Evolutionary conservation across 176 grass and related monocot genomes (phyloP).

Genomic region (Cenchrus purpureus): DNA sequence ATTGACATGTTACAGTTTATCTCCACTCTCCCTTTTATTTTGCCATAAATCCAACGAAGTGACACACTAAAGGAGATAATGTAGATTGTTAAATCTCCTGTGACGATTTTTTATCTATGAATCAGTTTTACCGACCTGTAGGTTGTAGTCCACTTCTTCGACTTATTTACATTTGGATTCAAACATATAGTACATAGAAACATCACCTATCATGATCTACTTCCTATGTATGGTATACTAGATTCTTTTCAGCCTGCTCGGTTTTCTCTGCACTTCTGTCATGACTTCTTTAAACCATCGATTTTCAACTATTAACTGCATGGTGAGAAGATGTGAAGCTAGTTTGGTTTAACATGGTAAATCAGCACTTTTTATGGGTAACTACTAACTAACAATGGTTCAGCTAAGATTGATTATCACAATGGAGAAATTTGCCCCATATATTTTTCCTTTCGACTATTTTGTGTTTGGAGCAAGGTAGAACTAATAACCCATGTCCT

Average conservation of each 20-base stretch:
- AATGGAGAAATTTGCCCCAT: background rate
- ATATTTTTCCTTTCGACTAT: slow-evolving; percentile 2
- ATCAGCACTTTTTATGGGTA: background rate
- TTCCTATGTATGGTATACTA: background rate
- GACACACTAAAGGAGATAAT: background rate
- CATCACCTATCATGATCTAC: background rate
- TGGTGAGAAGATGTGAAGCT: background rate
- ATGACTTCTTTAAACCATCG: background rate
- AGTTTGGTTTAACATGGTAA: background rate
- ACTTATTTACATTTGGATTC: slow-evolving; percentile 31
- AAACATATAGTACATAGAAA: slow-evolving; percentile 11
- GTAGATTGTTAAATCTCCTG: background rate
- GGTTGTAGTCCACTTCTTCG: background rate
- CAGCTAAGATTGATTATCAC: background rate
- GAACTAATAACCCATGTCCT: slow-evolving; percentile 30
- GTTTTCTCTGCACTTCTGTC: background rate
- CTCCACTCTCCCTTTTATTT: slow-evolving; percentile 1
- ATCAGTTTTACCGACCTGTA: background rate
- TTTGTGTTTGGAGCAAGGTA: slow-evolving; percentile 5
- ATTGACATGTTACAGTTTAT: background rate
- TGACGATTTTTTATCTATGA: slow-evolving; percentile 2
- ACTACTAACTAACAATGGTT: background rate
- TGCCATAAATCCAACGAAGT: background rate
- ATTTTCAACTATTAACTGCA: background rate
- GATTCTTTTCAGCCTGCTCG: background rate